phyloP scores from a whole-genome alignment of 305 asterid species.

The Withania somnifera region DNA sequence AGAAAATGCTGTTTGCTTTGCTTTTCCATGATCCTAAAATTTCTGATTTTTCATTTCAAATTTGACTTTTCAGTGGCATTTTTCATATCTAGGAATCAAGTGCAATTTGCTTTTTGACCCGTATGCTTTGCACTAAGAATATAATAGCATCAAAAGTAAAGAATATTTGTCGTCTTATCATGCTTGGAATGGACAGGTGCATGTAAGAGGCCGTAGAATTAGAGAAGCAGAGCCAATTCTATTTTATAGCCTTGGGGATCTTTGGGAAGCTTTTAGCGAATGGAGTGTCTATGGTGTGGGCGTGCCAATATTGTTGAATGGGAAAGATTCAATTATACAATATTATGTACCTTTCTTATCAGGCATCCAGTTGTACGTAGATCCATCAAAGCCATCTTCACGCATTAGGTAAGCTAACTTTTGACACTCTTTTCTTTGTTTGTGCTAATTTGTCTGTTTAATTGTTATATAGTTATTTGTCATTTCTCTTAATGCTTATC shows the following conservation, averaged over 20 bases:
- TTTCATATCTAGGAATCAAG: neutral
- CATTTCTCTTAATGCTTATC: neutral
- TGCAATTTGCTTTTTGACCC: neutral
- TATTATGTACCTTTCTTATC: constrained; percentile 35
- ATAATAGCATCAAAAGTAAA: neutral
- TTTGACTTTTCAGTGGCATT: neutral
- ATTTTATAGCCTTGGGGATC: constrained; percentile 24
- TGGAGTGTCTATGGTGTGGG: constrained; percentile 37
- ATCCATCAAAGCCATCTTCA: constrained; percentile 14
- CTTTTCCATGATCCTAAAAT: neutral
- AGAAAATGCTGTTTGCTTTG: neutral
- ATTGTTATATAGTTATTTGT: neutral
- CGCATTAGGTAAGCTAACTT: constrained; percentile 16
- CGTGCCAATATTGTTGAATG: constrained; percentile 25
- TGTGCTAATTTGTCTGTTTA: neutral
- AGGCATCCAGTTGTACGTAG: constrained; percentile 34
- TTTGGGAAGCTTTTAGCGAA: constrained; percentile 23
- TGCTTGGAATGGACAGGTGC: constrained; percentile 24
- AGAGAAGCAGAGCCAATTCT: constrained; percentile 21
- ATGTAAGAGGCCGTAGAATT: constrained; percentile 20
- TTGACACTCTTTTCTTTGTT: neutral
- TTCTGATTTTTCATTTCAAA: neutral
- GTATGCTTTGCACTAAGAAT: neutral
- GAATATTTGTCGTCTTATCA: neutral
- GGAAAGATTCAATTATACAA: constrained; percentile 17